Conservation (phyloP, 1,284 basidiomycete genomes). For the Ustilago bromivora region DNA sequence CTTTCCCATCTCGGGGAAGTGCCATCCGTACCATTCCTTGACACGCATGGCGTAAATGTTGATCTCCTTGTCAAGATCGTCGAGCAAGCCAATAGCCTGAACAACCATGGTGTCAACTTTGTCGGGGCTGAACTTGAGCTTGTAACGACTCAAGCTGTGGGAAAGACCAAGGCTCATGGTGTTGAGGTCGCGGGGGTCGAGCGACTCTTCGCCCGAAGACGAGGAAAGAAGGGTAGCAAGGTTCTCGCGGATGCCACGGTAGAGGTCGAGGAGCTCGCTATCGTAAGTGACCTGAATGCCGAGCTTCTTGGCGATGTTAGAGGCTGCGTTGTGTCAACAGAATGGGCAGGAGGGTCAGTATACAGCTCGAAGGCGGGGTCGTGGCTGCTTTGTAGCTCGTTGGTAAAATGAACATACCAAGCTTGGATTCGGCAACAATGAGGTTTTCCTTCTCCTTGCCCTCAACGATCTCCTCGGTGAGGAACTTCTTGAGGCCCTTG, state of each 20-base stretch:
- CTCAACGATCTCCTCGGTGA: slow-evolving; percentile 87
- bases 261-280: slow-evolving; percentile 81
- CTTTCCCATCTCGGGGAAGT: slow-evolving; percentile 99
- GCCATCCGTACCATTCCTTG: slow-evolving; percentile 99
- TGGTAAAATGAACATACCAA: slow-evolving; percentile 76
- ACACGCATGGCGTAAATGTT: slow-evolving; percentile 99
- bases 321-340: slow-evolving; percentile 25
- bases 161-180: slow-evolving; percentile 98
- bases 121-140: slow-evolving; percentile 99
- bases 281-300: slow-evolving; percentile 86
- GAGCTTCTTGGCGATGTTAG: slow-evolving; percentile 90
- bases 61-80: slow-evolving; percentile 99
- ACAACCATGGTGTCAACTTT: slow-evolving; percentile 99
- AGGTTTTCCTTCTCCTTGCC: slow-evolving; percentile 84
- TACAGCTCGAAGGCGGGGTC: neutral
- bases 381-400: neutral
- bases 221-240: slow-evolving; percentile 79
- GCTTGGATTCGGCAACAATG: slow-evolving; percentile 88
- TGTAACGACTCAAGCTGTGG: slow-evolving; percentile 96
- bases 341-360: slow-evolving; percentile 6
- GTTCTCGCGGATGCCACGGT: slow-evolving; percentile 94
- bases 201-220: slow-evolving; percentile 62
- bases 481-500: slow-evolving; percentile 91
- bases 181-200: slow-evolving; percentile 84
- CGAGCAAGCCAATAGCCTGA: slow-evolving; percentile 96